Conservation (phyloP, 106 monocot genomes). For the Acorus calamus region DNA sequence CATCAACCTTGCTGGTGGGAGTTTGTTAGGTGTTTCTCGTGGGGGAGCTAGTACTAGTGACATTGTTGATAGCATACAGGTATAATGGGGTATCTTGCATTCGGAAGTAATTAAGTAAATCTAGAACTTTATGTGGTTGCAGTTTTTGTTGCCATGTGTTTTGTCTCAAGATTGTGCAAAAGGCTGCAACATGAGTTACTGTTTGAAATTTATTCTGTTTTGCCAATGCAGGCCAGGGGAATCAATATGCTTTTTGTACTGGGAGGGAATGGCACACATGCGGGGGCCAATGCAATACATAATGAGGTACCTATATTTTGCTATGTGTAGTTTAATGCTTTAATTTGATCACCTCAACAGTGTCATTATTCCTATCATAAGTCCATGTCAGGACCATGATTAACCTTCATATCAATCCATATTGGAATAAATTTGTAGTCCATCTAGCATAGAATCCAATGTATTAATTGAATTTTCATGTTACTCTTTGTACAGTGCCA, state of each 20-base stretch:
- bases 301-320: conserved; percentile 39
- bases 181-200: not conserved
- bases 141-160: not conserved
- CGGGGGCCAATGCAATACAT: conserved; percentile 76
- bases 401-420: not conserved
- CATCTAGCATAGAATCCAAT: not conserved
- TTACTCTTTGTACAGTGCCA: conserved; percentile 36
- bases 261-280: conserved; percentile 91
- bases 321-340: not conserved
- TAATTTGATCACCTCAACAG: not conserved
- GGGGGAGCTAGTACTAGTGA: conserved; percentile 32
- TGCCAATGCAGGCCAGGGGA: conserved; percentile 44
- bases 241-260: conserved; percentile 89
- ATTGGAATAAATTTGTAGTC: not conserved
- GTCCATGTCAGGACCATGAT: not conserved
- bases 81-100: conserved; percentile 1
- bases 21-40: conserved; percentile 54
- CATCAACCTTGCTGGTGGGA: conserved; percentile 57
- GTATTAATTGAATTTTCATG: not conserved
- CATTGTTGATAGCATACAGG: conserved; percentile 83
- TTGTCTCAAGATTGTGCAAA: not conserved
- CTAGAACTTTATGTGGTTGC: not conserved
- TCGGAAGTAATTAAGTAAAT: not conserved
- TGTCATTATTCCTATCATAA: too few relatives aligned
- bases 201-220: not conserved